Evolutionary conservation across 495 filamentous ascomycete genomes (phyloP).

Genomic region (Penicillium paxilli): DNA sequence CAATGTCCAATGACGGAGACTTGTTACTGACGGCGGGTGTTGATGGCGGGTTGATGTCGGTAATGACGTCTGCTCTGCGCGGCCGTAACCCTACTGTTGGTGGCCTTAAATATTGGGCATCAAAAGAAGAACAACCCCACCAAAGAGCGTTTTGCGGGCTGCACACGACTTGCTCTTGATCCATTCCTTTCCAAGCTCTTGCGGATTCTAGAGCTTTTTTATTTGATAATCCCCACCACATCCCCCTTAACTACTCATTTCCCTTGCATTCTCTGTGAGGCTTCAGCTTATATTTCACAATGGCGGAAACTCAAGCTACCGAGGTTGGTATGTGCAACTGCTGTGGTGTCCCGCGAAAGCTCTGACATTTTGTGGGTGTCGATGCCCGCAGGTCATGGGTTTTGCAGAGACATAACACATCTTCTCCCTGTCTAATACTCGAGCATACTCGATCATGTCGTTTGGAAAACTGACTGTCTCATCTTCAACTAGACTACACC

Average conservation of each 20-base stretch:
- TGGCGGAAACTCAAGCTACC: conserved; percentile 43
- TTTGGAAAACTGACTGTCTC: conserved; percentile 5
- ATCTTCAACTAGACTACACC: conserved; percentile 69
- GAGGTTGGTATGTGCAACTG: conserved; percentile 47
- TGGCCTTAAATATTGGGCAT: conserved; percentile 15
- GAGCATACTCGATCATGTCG: not conserved
- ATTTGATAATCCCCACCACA: not conserved
- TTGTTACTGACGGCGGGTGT: too few species aligned
- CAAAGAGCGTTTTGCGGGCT: conserved; percentile 26
- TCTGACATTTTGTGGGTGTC: conserved; percentile 43
- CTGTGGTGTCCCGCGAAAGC: conserved; percentile 34
- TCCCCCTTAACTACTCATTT: conserved; percentile 3
- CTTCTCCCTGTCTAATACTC: too few species aligned
- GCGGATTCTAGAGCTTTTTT: conserved; percentile 19
- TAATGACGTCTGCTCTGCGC: too few species aligned
- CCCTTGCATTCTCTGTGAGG: conserved; percentile 27
- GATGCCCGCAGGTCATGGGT: conserved; percentile 13
- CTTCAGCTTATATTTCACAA: conserved; percentile 34
- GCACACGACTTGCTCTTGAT: conserved; percentile 39
- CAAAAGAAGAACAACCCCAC: conserved; percentile 5
- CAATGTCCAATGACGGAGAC: too few species aligned
- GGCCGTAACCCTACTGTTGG: conserved; percentile 32
- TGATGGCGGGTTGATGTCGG: too few species aligned
- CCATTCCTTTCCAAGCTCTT: conserved; percentile 24
- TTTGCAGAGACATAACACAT: conserved; percentile 1